These are phyloP conservation scores for Chaetomium strumarium DNA, from an alignment of 2,329 filamentous ascomycete genomes.

Conservation along the genomic window DNA sequence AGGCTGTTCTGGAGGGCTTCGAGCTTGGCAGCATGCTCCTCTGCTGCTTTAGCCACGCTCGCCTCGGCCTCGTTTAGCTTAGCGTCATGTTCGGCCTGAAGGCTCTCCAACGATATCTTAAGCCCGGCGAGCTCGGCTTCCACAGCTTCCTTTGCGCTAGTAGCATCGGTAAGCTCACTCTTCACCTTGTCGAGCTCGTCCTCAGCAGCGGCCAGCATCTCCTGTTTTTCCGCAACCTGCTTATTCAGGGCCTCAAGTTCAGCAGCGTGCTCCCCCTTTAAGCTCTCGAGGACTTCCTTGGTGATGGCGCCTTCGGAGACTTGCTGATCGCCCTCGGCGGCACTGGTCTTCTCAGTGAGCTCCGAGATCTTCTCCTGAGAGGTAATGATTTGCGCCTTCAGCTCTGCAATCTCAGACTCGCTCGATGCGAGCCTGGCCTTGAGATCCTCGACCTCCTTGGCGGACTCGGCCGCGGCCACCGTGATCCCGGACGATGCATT, in stretches of 20 bases:
- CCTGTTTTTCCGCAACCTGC: slow-evolving; percentile 43
- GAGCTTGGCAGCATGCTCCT: slow-evolving; percentile 46
- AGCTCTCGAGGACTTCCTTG: slow-evolving; percentile 40
- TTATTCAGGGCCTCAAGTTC: slow-evolving; percentile 42
- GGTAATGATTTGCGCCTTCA: slow-evolving; percentile 51
- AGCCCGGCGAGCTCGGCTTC: slow-evolving; percentile 43
- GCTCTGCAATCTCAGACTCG: slow-evolving; percentile 50
- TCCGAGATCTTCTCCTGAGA: slow-evolving; percentile 52
- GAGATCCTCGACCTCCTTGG: slow-evolving; percentile 55
- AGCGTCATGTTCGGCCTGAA: slow-evolving; percentile 37
- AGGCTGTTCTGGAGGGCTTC: slow-evolving; percentile 45
- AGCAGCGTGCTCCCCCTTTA: slow-evolving; percentile 46
- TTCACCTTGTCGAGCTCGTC: slow-evolving; percentile 46
- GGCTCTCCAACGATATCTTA: slow-evolving; percentile 45
- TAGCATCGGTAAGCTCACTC: slow-evolving; percentile 42
- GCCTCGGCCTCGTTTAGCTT: slow-evolving; percentile 35
- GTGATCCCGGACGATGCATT: slow-evolving; percentile 27
- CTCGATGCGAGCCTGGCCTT: slow-evolving; percentile 54
- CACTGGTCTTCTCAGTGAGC: slow-evolving; percentile 44
- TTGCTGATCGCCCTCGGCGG: slow-evolving; percentile 32
- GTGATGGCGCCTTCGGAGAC: slow-evolving; percentile 37
- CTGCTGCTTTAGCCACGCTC: slow-evolving; percentile 34
- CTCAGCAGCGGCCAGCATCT: slow-evolving; percentile 48
- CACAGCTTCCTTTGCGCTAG: slow-evolving; percentile 43
- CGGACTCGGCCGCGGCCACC: slow-evolving; percentile 37